Evolutionary conservation across 2,329 filamentous ascomycete genomes (phyloP).

Genomic region (Colletotrichum chlorophyti): DNA sequence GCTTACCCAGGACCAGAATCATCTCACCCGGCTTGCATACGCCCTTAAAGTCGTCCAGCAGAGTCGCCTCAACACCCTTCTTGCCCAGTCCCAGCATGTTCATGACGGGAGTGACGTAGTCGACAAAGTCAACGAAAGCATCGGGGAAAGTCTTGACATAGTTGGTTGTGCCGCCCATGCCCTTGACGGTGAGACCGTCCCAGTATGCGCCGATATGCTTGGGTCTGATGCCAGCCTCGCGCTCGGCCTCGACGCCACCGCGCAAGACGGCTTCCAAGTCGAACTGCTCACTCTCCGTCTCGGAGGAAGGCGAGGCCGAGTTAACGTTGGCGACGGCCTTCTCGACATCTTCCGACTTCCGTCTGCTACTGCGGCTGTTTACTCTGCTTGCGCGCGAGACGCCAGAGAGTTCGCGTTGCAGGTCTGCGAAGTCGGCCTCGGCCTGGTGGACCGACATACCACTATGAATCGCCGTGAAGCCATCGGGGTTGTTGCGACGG

Average conservation of each 20-base stretch:
- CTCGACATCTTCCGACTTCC: conserved; percentile 59
- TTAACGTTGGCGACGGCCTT: conserved; percentile 50
- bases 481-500: conserved; percentile 55
- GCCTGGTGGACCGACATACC: conserved; percentile 72
- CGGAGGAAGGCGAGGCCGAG: conserved; percentile 41
- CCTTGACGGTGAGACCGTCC: conserved; percentile 78
- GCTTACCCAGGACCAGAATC: conserved; percentile 81
- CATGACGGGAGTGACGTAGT: conserved; percentile 71
- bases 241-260: conserved; percentile 74
- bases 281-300: conserved; percentile 65
- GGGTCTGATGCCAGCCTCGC: conserved; percentile 77
- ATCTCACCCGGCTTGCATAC: conserved; percentile 84
- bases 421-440: conserved; percentile 73
- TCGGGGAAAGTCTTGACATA: conserved; percentile 79
- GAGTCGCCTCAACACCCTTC: conserved; percentile 74
- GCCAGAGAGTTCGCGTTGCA: conserved; percentile 67
- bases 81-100: conserved; percentile 69
- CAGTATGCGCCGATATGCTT: conserved; percentile 84
- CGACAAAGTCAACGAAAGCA: conserved; percentile 78
- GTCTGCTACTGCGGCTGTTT: conserved; percentile 37
- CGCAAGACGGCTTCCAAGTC: conserved; percentile 78
- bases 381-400: conserved; percentile 59
- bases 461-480: conserved; percentile 45
- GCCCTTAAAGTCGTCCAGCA: conserved; percentile 75
- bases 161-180: conserved; percentile 76